A percentile compares a stretch with the other conserved stretches of the same genome.
These are phyloP conservation scores for Millerozyma acaciae DNA, from an alignment of 805 yeast species.

Conservation along the genomic window DNA sequence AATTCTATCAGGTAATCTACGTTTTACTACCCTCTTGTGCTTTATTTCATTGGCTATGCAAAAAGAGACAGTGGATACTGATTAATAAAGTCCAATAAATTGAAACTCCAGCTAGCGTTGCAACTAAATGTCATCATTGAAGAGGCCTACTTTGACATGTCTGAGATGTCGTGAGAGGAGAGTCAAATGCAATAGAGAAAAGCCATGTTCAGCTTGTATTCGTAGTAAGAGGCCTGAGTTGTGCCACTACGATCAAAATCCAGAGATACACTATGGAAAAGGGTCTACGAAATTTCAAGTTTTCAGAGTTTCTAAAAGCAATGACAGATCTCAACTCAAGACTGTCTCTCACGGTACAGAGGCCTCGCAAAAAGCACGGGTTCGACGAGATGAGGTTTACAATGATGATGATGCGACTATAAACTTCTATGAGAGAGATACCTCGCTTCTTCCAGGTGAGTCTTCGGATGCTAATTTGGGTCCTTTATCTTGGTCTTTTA, in stretches of 20 bases:
- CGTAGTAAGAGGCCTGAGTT: not conserved
- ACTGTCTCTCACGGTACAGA: not conserved
- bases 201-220: not conserved
- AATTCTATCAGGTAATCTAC: too few species aligned
- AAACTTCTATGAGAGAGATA: not conserved
- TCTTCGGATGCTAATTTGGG: not conserved
- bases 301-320: not conserved
- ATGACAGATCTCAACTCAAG: not conserved
- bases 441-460: not conserved
- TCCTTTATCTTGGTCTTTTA: constrained; percentile 30
- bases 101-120: too few species aligned
- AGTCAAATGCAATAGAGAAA: not conserved
- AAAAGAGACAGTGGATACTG: too few species aligned
- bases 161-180: not conserved
- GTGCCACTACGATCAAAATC: not conserved
- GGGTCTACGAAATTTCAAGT: not conserved
- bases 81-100: too few species aligned
- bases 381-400: too few species aligned
- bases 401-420: not conserved
- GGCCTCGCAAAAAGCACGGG: not conserved
- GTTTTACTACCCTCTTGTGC: too few species aligned
- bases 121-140: too few species aligned
- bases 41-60: too few species aligned
- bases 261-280: not conserved
- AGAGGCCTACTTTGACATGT: not conserved